Evolutionary conservation across 495 filamentous ascomycete species (phyloP).

Genomic region (Darksidea phi): DNA sequence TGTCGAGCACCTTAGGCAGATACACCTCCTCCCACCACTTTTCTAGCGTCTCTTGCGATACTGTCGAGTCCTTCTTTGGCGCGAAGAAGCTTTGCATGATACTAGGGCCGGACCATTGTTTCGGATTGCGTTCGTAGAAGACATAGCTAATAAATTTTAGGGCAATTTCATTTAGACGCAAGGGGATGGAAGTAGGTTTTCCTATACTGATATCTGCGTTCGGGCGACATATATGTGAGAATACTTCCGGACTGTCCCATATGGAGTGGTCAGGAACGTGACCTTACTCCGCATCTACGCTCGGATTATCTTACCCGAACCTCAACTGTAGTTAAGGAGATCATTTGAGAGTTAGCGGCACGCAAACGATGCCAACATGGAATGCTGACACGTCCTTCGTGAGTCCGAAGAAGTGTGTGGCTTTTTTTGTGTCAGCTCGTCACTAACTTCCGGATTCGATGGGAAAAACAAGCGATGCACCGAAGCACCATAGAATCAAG

Average conservation of each 20-base stretch:
- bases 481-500: no score
- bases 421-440: no score
- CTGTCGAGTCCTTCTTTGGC: conserved; percentile 3
- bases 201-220: no score
- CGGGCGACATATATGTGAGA: not conserved
- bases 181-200: no score
- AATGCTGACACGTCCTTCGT: no score
- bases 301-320: conserved; percentile 27
- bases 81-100: conserved; percentile 21
- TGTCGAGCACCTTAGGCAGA: conserved; percentile 37
- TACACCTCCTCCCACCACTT: conserved; percentile 40
- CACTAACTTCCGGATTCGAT: no score
- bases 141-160: conserved; percentile 12
- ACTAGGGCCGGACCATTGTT: conserved; percentile 26
- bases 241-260: not conserved
- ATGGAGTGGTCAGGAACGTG: not conserved
- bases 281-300: conserved; percentile 15
- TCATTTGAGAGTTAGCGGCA: no score
- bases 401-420: no score
- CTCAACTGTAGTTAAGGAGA: not conserved
- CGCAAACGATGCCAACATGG: no score
- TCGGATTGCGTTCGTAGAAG: conserved; percentile 11
- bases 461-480: no score
- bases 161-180: no score
- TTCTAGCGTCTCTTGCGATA: conserved; percentile 26